Percentiles rank a stretch among this genome's conserved stretches.
Evolutionary conservation across 2,329 filamentous ascomycete species (phyloP).

Genomic region (Sordariomycetes sp.): DNA sequence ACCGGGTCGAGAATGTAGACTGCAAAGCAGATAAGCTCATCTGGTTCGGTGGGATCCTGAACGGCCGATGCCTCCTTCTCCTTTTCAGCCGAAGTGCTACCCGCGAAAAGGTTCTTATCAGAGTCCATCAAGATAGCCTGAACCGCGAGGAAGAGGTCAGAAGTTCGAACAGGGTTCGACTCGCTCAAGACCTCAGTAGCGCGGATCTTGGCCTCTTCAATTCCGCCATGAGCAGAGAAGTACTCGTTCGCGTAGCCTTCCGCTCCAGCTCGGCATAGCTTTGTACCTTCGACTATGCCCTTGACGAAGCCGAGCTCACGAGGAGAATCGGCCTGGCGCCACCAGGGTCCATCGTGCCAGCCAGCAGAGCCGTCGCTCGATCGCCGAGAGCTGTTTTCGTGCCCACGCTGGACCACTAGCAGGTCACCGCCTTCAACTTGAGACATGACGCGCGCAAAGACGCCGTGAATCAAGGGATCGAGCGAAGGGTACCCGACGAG

Average conservation of each 20-base stretch:
- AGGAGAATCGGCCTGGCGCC: slow-evolving; percentile 61
- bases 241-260: slow-evolving; percentile 83
- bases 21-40: slow-evolving; percentile 63
- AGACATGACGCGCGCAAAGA: slow-evolving; percentile 95
- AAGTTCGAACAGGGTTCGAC: slow-evolving; percentile 81
- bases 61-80: slow-evolving; percentile 45
- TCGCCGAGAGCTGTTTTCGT: slow-evolving; percentile 65
- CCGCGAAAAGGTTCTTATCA: slow-evolving; percentile 59
- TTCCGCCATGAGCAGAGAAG: slow-evolving; percentile 66
- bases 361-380: slow-evolving; percentile 52
- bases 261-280: slow-evolving; percentile 80
- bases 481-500: slow-evolving; percentile 89
- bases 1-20: slow-evolving; percentile 80
- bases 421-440: slow-evolving; percentile 96
- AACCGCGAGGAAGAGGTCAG: slow-evolving; percentile 91
- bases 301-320: slow-evolving; percentile 74
- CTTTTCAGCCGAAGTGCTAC: slow-evolving; percentile 40
- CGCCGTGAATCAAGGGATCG: slow-evolving; percentile 82
- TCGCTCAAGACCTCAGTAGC: slow-evolving; percentile 74
- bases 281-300: slow-evolving; percentile 78
- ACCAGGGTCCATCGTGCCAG: slow-evolving; percentile 96
- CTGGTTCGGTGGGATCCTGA: slow-evolving; percentile 40
- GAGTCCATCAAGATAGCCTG: slow-evolving; percentile 68
- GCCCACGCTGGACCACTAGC: slow-evolving; percentile 86
- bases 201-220: slow-evolving; percentile 70